Evolutionary conservation across 495 filamentous ascomycete genomes (phyloP).

Genomic region (Chaetomium fimeti): DNA sequence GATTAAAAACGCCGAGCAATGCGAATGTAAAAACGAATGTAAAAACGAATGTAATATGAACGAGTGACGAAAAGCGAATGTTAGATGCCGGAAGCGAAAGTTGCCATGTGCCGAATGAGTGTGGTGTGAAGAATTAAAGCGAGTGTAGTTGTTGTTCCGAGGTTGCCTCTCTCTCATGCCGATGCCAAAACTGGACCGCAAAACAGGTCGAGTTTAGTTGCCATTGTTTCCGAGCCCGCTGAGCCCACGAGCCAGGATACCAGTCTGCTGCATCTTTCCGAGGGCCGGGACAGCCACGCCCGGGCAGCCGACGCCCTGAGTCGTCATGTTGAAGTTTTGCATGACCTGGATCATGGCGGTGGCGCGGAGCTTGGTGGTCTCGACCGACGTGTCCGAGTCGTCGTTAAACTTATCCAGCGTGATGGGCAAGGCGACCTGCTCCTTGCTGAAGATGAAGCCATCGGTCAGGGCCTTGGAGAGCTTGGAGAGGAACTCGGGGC

Average conservation of each 20-base stretch:
- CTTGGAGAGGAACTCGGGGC: constrained; percentile 27
- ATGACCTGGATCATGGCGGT: constrained; percentile 34
- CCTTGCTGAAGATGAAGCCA: constrained; percentile 33
- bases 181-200: background rate
- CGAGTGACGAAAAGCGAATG: background rate
- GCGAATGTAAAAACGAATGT: background rate
- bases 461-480: constrained; percentile 24
- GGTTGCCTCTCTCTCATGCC: background rate
- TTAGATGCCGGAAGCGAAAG: background rate
- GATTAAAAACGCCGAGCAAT: background rate
- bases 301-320: constrained; percentile 29
- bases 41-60: background rate
- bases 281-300: constrained; percentile 27
- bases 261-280: constrained; percentile 25
- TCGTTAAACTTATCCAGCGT: constrained; percentile 30
- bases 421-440: constrained; percentile 24
- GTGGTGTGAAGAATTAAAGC: background rate
- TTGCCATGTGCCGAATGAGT: background rate
- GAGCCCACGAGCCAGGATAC: constrained; percentile 3
- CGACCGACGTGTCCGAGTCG: constrained; percentile 16
- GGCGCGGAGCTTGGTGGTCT: constrained; percentile 22
- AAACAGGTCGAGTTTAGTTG: background rate
- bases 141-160: background rate
- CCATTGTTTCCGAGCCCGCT: constrained; percentile 5
- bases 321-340: constrained; percentile 29